A percentile compares a stretch with the other conserved stretches of the same genome.
Conservation (phyloP, 2,329 filamentous ascomycete species). For the Monosporascus sp. region DNA sequence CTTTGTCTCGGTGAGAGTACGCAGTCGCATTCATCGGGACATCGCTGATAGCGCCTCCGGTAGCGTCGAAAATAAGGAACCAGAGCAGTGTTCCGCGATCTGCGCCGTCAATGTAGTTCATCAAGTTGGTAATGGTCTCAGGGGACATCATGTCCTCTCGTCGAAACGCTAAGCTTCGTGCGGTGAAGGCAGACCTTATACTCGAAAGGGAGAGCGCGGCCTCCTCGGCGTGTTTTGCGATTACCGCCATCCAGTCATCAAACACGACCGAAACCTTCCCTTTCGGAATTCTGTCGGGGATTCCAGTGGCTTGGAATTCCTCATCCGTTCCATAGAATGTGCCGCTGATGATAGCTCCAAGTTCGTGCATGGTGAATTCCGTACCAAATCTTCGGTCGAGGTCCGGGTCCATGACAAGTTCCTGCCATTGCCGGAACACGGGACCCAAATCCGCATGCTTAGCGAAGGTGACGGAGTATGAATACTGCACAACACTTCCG, state of each 20-base stretch:
- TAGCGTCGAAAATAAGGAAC: slow-evolving; percentile 59
- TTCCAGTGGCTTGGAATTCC: slow-evolving; percentile 49
- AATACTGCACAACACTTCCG: slow-evolving; percentile 52
- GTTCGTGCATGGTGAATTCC: slow-evolving; percentile 48
- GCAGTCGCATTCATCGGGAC: slow-evolving; percentile 50
- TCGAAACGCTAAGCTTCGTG: slow-evolving; percentile 52
- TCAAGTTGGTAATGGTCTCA: slow-evolving; percentile 41
- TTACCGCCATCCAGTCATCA: slow-evolving; percentile 57
- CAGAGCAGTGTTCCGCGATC: slow-evolving; percentile 49
- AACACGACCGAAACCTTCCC: slow-evolving; percentile 41
- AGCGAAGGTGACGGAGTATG: slow-evolving; percentile 48
- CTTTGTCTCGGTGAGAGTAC: slow-evolving; percentile 58
- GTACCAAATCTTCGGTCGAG: slow-evolving; percentile 55
- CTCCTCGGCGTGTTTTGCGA: slow-evolving; percentile 47
- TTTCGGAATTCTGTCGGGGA: slow-evolving; percentile 41
- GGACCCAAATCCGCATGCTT: slow-evolving; percentile 41
- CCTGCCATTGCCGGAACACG: slow-evolving; percentile 54
- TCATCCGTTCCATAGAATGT: slow-evolving; percentile 55
- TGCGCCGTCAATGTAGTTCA: slow-evolving; percentile 46
- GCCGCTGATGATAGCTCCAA: slow-evolving; percentile 52
- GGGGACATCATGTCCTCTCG: slow-evolving; percentile 42
- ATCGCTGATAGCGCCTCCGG: slow-evolving; percentile 56
- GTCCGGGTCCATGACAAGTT: slow-evolving; percentile 45
- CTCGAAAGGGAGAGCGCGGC: slow-evolving; percentile 43
- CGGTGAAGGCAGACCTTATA: slow-evolving; percentile 46